Base-by-base conservation (phyloP, 352 stramenopile species). In the Elongisporangium senticosum region DNA sequence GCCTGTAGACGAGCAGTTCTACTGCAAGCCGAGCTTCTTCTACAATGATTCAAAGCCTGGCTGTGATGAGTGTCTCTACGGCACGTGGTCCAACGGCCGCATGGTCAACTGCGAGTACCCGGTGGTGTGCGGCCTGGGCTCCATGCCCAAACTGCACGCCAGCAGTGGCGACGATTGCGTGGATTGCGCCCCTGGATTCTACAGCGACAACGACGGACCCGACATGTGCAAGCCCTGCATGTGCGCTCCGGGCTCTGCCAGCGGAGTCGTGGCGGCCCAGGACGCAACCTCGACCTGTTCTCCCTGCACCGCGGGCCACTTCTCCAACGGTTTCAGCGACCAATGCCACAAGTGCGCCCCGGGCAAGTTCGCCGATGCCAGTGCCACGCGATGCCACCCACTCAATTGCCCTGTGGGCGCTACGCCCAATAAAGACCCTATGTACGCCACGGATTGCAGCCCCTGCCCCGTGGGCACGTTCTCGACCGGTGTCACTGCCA, bases 11-110 rank as follows among this genome's bases (percentile, higher is more conserved):
- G 37, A 56, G 19, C 33, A 64, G 37, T 73, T 28, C 22, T 71
- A 58, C 58, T 79, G 71, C 59, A 28, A 59, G 17, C 62, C 65
- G 21, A 75, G 71, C 65, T 72, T 68, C 56, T 79, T 71, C 61
- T 79, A 63, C 61, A 62, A 77, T 53, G 47, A 72, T 10, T 60
- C 64, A 7, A 26, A 47, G 24, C 22, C 47, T 4, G 58, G 21
- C 7, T 79, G 71, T 40, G 59, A 56, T 21, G 71, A 79, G 50
- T 79, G 71, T 53, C 49, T 65, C 49, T 79, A 75, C 58, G 71
- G 71, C 58, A 79, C 68, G 43, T 79, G 68, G 68, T 79, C 71
- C 28, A 68, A 72, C 51, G 71, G 71, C 56, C 67, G 68, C 43
- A 79, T 79, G 71, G 60, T 54, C 28, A 67, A 7, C 43, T 79